Base-by-base conservation (phyloP, 805 yeast genomes). In the Pichia kluyveri region DNA sequence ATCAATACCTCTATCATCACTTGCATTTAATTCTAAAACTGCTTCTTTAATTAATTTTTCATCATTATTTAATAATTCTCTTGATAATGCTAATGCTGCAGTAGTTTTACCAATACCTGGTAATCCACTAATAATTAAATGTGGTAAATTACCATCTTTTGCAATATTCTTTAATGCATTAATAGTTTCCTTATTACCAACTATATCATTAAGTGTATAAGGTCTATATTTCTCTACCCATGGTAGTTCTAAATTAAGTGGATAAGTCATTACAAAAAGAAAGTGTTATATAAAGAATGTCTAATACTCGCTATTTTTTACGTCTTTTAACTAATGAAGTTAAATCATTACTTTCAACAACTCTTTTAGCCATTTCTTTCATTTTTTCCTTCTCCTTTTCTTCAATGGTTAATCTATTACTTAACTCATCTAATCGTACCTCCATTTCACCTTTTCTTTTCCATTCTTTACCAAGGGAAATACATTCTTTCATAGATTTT, bases 51-150 rank as follows among this genome's bases (percentile, higher is more conserved):
- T 50, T 15, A 55, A 40, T 27, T 47, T 44, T 2, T 42, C 37
- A 27, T 79, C 69, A 18, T 77, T 77, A 0, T 96, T 96, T 31
- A 93, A 70, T 40, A 93, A 67, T 60, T 86, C 95, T 45, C 79
- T 75, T 0, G 98, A 97, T 30, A 93, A 74, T 68, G 97, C 90
- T 51, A 86, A 86, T 7, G 93, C 79, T 2, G 96, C 84, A 0
- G 99, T 93, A 3, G 99, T 93, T 63, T 93, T 93, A 40, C 99
- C 99, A 48, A 93, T 91, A 56, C 99, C 99, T 2, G 99, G 99
- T 42, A 88, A 69, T 3, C 99, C 96, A n/a, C 93, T 83, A 41
- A 93, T 85, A 57, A 93, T 90, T 77, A 93, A 72, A 67, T 93
- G 96, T 1, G 99, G 98, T 87, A 93, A 84, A 66, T 93, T 93